Evolutionary conservation across 2,329 filamentous ascomycete genomes (phyloP).

Genomic region (Pseudopyrenochaeta lycopersici): DNA sequence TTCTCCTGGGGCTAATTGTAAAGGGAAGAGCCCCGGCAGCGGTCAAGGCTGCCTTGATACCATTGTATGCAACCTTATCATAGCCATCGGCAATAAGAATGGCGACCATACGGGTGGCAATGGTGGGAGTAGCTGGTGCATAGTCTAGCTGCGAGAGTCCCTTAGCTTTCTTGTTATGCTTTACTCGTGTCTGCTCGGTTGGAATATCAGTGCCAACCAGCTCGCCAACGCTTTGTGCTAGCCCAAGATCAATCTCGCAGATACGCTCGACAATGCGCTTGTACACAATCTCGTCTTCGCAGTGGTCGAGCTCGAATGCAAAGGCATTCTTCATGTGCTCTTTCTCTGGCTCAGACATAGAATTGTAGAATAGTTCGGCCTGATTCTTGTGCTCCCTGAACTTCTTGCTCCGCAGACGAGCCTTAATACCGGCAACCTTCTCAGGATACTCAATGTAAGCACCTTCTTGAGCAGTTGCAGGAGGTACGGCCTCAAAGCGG

Average conservation of each 20-base stretch:
- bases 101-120: slow-evolving; percentile 75
- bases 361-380: slow-evolving; percentile 86
- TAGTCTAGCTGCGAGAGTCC: slow-evolving; percentile 75
- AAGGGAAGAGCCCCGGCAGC: slow-evolving; percentile 73
- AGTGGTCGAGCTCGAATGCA: slow-evolving; percentile 80
- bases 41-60: slow-evolving; percentile 69
- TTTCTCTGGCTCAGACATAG: slow-evolving; percentile 72
- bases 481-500: slow-evolving; percentile 69
- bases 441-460: slow-evolving; percentile 74
- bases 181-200: slow-evolving; percentile 61
- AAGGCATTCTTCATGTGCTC: slow-evolving; percentile 68
- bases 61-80: slow-evolving; percentile 71
- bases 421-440: slow-evolving; percentile 75
- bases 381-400: slow-evolving; percentile 82
- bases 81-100: slow-evolving; percentile 83
- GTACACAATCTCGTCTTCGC: slow-evolving; percentile 80
- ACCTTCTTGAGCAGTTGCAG: slow-evolving; percentile 68
- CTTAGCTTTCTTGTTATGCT: slow-evolving; percentile 74
- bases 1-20: slow-evolving; percentile 75
- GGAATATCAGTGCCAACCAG: slow-evolving; percentile 73
- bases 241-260: slow-evolving; percentile 74
- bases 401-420: slow-evolving; percentile 73
- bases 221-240: slow-evolving; percentile 74
- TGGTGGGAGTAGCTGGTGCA: slow-evolving; percentile 69
- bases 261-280: slow-evolving; percentile 73